phyloP scores from a whole-genome alignment of 2,329 filamentous ascomycete species.

The Apiospora pterosperma region DNA sequence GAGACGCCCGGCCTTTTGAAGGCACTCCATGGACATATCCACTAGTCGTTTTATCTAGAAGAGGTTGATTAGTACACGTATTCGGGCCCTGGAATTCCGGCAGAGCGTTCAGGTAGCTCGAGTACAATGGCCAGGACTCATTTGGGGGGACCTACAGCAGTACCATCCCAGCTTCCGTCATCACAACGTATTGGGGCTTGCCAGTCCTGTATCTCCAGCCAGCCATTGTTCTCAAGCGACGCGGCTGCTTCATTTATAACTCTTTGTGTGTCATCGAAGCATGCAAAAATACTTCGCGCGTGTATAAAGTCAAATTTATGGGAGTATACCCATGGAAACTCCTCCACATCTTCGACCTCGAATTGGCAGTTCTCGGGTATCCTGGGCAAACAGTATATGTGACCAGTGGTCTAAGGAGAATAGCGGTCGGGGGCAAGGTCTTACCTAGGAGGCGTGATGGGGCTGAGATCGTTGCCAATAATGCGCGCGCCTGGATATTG shows the following conservation, averaged over 20 bases:
- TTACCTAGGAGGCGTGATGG: conserved; percentile 8
- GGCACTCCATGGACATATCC: conserved; percentile 1
- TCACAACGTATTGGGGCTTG: conserved; percentile 8
- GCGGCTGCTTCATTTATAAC: conserved; percentile 7
- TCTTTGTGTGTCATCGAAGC: conserved; percentile 7
- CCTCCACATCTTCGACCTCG: conserved; percentile 12
- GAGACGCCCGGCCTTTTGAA: conserved; percentile 8
- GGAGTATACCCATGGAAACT: conserved; percentile 10
- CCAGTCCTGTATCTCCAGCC: conserved; percentile 11
- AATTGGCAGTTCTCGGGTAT: conserved; percentile 11
- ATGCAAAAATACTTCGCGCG: background rate
- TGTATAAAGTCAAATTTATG: conserved; percentile 13
- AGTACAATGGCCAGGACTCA: too few relatives aligned
- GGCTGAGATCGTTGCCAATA: conserved; percentile 11
- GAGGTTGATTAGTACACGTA: background rate
- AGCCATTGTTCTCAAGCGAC: conserved; percentile 8
- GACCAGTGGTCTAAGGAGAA: background rate
- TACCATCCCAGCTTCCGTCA: conserved; percentile 11
- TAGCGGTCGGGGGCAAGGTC: background rate
- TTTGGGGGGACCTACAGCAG: background rate
- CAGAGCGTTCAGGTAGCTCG: too few relatives aligned
- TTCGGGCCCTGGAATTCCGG: too few relatives aligned
- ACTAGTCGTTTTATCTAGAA: conserved; percentile 3
- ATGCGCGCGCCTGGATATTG: conserved; percentile 5
- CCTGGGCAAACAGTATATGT: background rate